Evolutionary conservation across 352 stramenopile species (phyloP).

Genomic region (Phytophthora hibernalis): DNA sequence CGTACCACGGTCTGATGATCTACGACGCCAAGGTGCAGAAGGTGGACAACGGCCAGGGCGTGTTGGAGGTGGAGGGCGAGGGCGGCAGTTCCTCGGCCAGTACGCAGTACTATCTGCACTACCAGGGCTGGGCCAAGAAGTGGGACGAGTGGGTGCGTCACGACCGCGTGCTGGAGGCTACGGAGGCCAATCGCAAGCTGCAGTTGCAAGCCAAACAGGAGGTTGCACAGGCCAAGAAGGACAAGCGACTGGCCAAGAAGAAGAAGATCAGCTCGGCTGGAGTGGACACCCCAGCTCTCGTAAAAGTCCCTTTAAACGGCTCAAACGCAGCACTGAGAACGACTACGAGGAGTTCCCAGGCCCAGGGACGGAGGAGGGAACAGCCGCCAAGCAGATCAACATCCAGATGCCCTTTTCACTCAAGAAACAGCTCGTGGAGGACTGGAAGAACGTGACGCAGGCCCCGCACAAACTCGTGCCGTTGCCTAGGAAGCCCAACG

Average conservation of each 20-base stretch:
- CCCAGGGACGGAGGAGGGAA: slow-evolving; percentile 9
- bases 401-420: slow-evolving; percentile 92
- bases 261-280: slow-evolving; percentile 75
- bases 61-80: slow-evolving; percentile 36
- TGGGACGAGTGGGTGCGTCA: slow-evolving; percentile 92
- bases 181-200: slow-evolving; percentile 53
- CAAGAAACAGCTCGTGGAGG: slow-evolving; percentile 93
- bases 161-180: slow-evolving; percentile 80
- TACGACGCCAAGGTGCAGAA: slow-evolving; percentile 89
- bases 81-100: slow-evolving; percentile 24
- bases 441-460: slow-evolving; percentile 91
- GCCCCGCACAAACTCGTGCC: slow-evolving; percentile 81
- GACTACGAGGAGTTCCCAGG: slow-evolving; percentile 70
- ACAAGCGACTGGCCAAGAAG: slow-evolving; percentile 56
- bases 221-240: slow-evolving; percentile 64
- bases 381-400: slow-evolving; percentile 54
- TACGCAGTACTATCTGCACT: slow-evolving; percentile 91
- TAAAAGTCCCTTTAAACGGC: slow-evolving; percentile 80
- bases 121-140: slow-evolving; percentile 92
- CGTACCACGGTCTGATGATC: slow-evolving; percentile 85
- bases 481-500: slow-evolving; percentile 79
- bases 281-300: slow-evolving; percentile 55
- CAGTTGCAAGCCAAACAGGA: slow-evolving; percentile 63
- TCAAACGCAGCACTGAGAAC: slow-evolving; percentile 71
- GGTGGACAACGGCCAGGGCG: slow-evolving; percentile 75